Conservation (phyloP, 2,329 filamentous ascomycete species). For the Mariannaea elegans region DNA sequence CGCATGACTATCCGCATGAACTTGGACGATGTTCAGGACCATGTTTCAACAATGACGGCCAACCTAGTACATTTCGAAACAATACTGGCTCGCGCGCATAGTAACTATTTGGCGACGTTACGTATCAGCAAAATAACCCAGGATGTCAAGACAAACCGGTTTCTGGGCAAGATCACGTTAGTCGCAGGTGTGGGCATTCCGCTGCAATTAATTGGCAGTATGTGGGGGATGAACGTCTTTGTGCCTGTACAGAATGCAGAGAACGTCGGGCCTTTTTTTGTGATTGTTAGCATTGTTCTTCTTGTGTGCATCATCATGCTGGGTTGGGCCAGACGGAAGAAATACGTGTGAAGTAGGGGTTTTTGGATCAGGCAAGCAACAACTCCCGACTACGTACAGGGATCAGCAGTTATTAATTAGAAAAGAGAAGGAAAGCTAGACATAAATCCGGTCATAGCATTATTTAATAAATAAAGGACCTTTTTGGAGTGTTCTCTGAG, state of each 20-base stretch:
- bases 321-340: conserved; percentile 53
- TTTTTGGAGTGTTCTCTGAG: too few relatives aligned
- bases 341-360: background rate
- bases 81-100: conserved; percentile 92
- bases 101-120: conserved; percentile 94
- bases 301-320: conserved; percentile 59
- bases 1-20: conserved; percentile 97
- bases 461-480: too few relatives aligned
- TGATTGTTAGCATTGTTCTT: conserved; percentile 61
- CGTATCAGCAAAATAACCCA: conserved; percentile 90
- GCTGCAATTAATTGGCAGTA: conserved; percentile 87
- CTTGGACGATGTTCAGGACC: conserved; percentile 96
- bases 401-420: too few relatives aligned
- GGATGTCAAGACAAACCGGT: conserved; percentile 86
- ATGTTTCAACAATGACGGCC: conserved; percentile 99
- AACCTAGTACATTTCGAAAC: conserved; percentile 97
- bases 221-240: conserved; percentile 87
- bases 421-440: too few relatives aligned
- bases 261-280: conserved; percentile 63
- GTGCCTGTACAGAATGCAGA: conserved; percentile 70
- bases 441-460: too few relatives aligned
- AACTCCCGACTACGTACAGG: too few relatives aligned
- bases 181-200: conserved; percentile 93
- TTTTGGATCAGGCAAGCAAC: too few relatives aligned
- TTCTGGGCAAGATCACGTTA: conserved; percentile 93